A percentile compares a stretch with the other conserved stretches of the same genome.
Evolutionary conservation across 2,329 filamentous ascomycete genomes (phyloP).

Genomic region (Aspergillus sp.): DNA sequence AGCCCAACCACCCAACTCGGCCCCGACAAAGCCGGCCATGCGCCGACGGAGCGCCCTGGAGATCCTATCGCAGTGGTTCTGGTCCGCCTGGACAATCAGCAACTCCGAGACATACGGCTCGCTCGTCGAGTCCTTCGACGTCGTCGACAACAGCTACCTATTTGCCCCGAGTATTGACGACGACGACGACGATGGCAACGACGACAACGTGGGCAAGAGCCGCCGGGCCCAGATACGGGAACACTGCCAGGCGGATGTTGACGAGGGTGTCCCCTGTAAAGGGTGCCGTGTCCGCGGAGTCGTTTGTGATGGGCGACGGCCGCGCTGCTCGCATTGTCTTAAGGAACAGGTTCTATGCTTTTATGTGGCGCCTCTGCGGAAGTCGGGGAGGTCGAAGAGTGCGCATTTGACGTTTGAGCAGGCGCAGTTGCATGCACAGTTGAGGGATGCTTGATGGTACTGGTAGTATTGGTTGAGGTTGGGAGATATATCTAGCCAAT

Average conservation of each 20-base stretch:
- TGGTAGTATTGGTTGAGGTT: too few species aligned
- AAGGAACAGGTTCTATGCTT: slow-evolving; percentile 26
- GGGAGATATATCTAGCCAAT: too few species aligned
- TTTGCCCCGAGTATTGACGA: neutral
- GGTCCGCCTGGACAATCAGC: slow-evolving; percentile 11
- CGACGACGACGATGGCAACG: too few species aligned
- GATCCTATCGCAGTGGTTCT: slow-evolving; percentile 14
- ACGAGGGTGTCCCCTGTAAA: slow-evolving; percentile 12
- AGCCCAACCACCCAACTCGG: too few species aligned
- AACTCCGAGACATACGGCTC: slow-evolving; percentile 3
- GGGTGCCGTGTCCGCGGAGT: slow-evolving; percentile 20
- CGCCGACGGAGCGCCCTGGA: neutral
- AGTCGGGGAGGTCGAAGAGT: slow-evolving; percentile 9
- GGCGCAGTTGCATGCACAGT: neutral
- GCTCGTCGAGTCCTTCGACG: neutral
- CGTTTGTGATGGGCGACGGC: slow-evolving; percentile 18
- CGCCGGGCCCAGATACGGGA: too few species aligned
- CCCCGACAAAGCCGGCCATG: neutral
- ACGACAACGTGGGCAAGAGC: too few species aligned
- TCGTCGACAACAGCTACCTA: slow-evolving; percentile 1
- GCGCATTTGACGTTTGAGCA: slow-evolving; percentile 1
- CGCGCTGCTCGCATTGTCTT: slow-evolving; percentile 23
- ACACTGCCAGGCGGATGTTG: neutral
- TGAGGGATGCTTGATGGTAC: neutral
- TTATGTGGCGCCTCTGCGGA: slow-evolving; percentile 19